Percentiles rank a stretch among this genome's conserved stretches.
Conservation (phyloP, 1,284 basidiomycete genomes). For the Schizophyllum commune region DNA sequence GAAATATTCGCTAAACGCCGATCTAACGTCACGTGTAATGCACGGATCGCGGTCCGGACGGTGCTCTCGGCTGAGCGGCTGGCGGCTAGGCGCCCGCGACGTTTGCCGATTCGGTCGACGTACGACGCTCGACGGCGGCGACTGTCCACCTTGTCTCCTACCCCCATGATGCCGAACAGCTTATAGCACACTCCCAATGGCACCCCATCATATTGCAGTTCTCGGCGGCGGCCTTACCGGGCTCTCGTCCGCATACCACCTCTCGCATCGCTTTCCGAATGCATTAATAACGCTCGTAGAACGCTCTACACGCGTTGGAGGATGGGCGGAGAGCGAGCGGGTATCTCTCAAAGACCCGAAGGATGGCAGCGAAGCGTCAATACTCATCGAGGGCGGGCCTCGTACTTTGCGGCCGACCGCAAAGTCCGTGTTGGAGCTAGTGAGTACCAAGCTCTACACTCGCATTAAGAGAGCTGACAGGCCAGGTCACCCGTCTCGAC, state of each 20-base stretch:
- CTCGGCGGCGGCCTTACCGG: conserved; percentile 82
- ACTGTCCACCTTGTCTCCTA: not conserved
- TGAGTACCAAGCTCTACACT: conserved; percentile 31
- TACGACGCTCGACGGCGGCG: too few relatives aligned
- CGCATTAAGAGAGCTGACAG: conserved; percentile 6
- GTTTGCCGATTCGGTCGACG: too few relatives aligned
- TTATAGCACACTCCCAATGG: conserved; percentile 8
- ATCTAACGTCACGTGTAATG: not conserved
- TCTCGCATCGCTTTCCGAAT: conserved; percentile 57
- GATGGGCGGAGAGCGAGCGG: conserved; percentile 73
- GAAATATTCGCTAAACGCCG: not conserved
- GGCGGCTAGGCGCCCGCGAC: not conserved
- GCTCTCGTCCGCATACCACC: conserved; percentile 73
- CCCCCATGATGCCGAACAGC: not conserved
- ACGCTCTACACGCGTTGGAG: conserved; percentile 58
- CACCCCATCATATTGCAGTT: conserved; percentile 46
- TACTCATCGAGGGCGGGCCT: conserved; percentile 77
- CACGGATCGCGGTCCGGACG: not conserved
- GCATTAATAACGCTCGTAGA: conserved; percentile 66
- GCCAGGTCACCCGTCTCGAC: conserved; percentile 68
- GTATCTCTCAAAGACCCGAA: conserved; percentile 30
- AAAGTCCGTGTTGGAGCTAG: conserved; percentile 70
- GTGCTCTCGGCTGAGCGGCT: not conserved
- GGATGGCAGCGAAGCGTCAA: conserved; percentile 27
- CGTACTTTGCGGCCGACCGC: conserved; percentile 75